These are phyloP conservation scores for Neurospora sp. DNA, from an alignment of 2,329 filamentous ascomycete species.

Conservation along the genomic window DNA sequence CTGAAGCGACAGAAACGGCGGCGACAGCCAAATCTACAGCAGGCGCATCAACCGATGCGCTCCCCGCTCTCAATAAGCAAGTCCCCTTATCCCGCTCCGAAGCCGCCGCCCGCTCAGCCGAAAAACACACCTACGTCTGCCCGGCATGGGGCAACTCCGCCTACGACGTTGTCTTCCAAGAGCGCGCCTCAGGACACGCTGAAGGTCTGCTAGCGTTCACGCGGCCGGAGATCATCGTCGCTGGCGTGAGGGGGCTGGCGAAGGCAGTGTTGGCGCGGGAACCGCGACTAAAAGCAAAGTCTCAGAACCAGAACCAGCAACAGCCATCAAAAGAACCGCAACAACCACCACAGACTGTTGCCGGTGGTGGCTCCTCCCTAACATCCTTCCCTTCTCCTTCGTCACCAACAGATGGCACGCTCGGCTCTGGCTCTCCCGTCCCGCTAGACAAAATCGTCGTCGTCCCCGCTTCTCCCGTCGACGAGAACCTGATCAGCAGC, in stretches of 20 bases:
- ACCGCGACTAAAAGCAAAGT: slow-evolving; percentile 22
- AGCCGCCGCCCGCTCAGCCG: neutral
- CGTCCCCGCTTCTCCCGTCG: neutral
- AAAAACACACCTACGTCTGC: slow-evolving; percentile 28
- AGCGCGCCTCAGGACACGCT: slow-evolving; percentile 28
- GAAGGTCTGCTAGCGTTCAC: slow-evolving; percentile 41
- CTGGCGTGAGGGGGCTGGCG: slow-evolving; percentile 32
- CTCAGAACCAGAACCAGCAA: slow-evolving; percentile 10
- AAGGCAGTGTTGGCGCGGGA: slow-evolving; percentile 29
- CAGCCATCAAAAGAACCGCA: neutral
- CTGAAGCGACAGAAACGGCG: no score
- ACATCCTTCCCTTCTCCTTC: neutral
- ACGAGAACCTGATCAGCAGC: neutral
- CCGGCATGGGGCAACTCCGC: slow-evolving; percentile 37
- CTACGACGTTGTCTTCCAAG: slow-evolving; percentile 33
- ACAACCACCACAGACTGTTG: neutral
- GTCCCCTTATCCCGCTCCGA: neutral
- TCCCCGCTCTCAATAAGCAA: neutral
- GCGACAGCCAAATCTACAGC: slow-evolving; percentile 3
- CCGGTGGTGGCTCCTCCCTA: neutral
- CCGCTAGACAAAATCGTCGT: neutral
- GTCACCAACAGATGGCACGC: neutral
- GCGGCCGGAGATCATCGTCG: slow-evolving; percentile 33
- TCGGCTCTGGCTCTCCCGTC: neutral
- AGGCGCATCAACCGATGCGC: slow-evolving; percentile 1